Percentiles rank a stretch among this genome's conserved stretches.
Conservation (phyloP, 2,329 filamentous ascomycete species). For the Diaporthe vexans region DNA sequence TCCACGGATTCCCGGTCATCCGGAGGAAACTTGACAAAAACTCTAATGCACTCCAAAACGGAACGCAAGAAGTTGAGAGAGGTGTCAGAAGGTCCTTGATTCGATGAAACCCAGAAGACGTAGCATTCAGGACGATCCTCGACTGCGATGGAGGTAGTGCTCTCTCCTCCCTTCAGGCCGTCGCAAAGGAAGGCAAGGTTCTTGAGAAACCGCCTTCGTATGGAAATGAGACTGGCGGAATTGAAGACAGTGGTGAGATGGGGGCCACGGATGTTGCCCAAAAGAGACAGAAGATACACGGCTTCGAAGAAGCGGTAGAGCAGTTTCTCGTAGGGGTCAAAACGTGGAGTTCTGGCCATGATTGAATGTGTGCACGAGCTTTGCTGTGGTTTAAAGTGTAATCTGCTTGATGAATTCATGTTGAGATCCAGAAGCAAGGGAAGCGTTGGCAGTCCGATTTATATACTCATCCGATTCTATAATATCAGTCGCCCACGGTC, state of each 20-base stretch:
- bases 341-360: slow-evolving; percentile 5
- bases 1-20: background rate
- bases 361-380: background rate
- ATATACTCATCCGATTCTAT: background rate
- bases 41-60: slow-evolving; percentile 44
- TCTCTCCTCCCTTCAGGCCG: slow-evolving; percentile 59
- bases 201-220: slow-evolving; percentile 52
- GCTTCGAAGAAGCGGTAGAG: slow-evolving; percentile 55
- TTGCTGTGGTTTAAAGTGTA: background rate
- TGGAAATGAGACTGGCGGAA: slow-evolving; percentile 30
- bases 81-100: slow-evolving; percentile 46
- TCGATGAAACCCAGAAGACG: slow-evolving; percentile 61
- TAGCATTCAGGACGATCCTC: slow-evolving; percentile 51
- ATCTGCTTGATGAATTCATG: too few species aligned
- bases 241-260: slow-evolving; percentile 39
- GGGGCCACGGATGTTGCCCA: slow-evolving; percentile 52
- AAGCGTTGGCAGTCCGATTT: background rate
- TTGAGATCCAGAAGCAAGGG: background rate
- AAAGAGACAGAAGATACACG: slow-evolving; percentile 50
- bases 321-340: slow-evolving; percentile 12
- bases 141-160: slow-evolving; percentile 60
- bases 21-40: background rate
- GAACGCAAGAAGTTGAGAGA: slow-evolving; percentile 50
- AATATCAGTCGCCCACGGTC: background rate
- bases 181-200: slow-evolving; percentile 62